Evolutionary conservation across 2,329 filamentous ascomycete species (phyloP).

Genomic region (Nigrograna mackinnonii): DNA sequence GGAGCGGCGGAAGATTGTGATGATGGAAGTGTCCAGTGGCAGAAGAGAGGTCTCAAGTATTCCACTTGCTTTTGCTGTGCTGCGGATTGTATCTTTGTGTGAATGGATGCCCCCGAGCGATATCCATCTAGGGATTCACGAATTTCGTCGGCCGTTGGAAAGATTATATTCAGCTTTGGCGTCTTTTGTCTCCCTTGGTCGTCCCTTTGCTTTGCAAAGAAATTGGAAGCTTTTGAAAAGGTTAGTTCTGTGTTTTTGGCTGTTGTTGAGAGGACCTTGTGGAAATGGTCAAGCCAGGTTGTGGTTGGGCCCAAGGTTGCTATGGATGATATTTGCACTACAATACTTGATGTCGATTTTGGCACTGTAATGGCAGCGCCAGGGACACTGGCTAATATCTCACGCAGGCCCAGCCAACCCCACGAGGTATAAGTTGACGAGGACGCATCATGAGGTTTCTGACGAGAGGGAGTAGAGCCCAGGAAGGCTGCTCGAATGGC

Average conservation of each 20-base stretch:
- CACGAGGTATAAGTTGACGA: constrained; percentile 61
- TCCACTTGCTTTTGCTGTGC: constrained; percentile 74
- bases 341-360: constrained; percentile 45
- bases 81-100: constrained; percentile 73
- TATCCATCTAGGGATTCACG: constrained; percentile 79
- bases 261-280: constrained; percentile 32
- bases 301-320: constrained; percentile 74
- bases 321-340: constrained; percentile 76
- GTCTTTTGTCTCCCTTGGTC: constrained; percentile 13
- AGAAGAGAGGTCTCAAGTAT: constrained; percentile 71
- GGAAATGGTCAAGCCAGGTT: constrained; percentile 69
- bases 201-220: constrained; percentile 12
- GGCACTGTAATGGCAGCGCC: constrained; percentile 18
- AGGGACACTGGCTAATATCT: constrained; percentile 58
- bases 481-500: constrained; percentile 70
- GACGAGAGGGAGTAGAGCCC: constrained; percentile 76
- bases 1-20: constrained; percentile 40
- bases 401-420: constrained; percentile 74
- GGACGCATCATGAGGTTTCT: constrained; percentile 52
- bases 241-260: background rate
- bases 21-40: too few species aligned
- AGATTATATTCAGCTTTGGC: constrained; percentile 71
- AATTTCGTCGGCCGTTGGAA: constrained; percentile 80
- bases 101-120: constrained; percentile 75
- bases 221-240: constrained; percentile 1